These are phyloP conservation scores for Emmonsiellopsis sp. DNA, from an alignment of 2,329 filamentous ascomycete species.

Conservation along the genomic window DNA sequence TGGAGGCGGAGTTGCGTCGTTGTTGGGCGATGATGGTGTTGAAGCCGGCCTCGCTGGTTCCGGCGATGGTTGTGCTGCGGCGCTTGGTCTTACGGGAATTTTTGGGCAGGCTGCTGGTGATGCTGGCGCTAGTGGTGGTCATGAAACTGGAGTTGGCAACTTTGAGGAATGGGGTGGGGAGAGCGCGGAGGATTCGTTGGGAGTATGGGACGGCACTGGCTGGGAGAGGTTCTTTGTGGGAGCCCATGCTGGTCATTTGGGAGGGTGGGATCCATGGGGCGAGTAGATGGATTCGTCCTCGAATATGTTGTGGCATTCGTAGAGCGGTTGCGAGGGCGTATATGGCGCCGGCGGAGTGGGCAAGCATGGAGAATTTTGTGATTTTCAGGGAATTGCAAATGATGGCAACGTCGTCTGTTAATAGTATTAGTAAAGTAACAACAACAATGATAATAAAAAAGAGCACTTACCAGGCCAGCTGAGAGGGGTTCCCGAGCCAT, in stretches of 20 bases:
- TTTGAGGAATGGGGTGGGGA: constrained; percentile 84
- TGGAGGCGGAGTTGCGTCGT: constrained; percentile 12
- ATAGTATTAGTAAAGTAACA: constrained; percentile 22
- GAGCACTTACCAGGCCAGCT: constrained; percentile 74
- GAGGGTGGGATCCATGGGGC: constrained; percentile 97
- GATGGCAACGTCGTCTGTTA: constrained; percentile 69
- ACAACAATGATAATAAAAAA: not conserved
- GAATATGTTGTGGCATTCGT: constrained; percentile 91
- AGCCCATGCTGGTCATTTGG: constrained; percentile 73
- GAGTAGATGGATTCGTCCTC: constrained; percentile 84
- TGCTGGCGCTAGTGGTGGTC: constrained; percentile 77
- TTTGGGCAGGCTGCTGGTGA: constrained; percentile 69
- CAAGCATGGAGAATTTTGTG: constrained; percentile 90
- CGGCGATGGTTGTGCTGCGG: constrained; percentile 7
- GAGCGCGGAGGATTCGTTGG: constrained; percentile 78
- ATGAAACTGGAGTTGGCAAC: constrained; percentile 95
- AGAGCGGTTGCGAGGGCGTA: constrained; percentile 92
- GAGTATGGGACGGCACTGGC: constrained; percentile 78
- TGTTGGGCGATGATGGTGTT: constrained; percentile 15
- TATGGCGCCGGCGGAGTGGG: constrained; percentile 94
- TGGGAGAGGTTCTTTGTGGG: constrained; percentile 64
- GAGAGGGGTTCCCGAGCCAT: constrained; percentile 74
- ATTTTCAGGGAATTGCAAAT: constrained; percentile 90
- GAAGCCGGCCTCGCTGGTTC: constrained; percentile 11
- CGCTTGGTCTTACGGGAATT: constrained; percentile 42